Evolutionary conservation across 129 eudicot species (phyloP).

Genomic region (Smallanthus sonchifolius): DNA sequence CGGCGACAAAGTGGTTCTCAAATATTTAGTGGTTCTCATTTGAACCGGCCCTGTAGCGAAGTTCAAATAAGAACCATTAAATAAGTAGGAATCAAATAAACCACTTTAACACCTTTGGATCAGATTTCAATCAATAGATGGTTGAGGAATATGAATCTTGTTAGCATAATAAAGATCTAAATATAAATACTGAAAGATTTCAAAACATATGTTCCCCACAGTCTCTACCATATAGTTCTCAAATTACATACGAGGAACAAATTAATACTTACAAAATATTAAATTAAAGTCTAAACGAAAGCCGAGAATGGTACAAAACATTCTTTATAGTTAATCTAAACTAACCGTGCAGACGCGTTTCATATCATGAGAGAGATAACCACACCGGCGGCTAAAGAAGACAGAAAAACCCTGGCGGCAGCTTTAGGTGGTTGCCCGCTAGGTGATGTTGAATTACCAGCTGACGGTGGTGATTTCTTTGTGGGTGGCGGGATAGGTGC

Average conservation of each 20-base stretch:
- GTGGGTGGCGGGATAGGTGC: slow-evolving; percentile 60
- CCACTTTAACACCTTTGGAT: no score
- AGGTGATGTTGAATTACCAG: slow-evolving; percentile 42
- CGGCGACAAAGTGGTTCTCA: no score
- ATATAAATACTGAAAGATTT: slow-evolving; percentile 14
- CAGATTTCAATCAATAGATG: background rate
- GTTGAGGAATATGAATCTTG: background rate
- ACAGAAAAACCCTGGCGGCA: slow-evolving; percentile 25
- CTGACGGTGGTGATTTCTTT: slow-evolving; percentile 24
- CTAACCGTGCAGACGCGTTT: slow-evolving; percentile 1
- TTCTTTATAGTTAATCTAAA: slow-evolving; percentile 11
- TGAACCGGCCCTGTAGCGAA: no score
- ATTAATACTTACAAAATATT: slow-evolving; percentile 22
- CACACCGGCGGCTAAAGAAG: slow-evolving; percentile 30
- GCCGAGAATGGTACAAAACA: slow-evolving; percentile 20
- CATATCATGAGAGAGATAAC: slow-evolving; percentile 25
- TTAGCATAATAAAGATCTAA: background rate
- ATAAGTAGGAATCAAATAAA: background rate
- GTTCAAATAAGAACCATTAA: background rate
- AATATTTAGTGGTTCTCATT: no score
- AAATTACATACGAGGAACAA: slow-evolving; percentile 30
- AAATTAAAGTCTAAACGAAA: background rate
- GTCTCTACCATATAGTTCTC: slow-evolving; percentile 18
- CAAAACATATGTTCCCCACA: slow-evolving; percentile 11
- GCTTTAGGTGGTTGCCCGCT: slow-evolving; percentile 48